phyloP scores from a whole-genome alignment of 2,329 filamentous ascomycete genomes.

The Sclerotinia sclerotiorum region DNA sequence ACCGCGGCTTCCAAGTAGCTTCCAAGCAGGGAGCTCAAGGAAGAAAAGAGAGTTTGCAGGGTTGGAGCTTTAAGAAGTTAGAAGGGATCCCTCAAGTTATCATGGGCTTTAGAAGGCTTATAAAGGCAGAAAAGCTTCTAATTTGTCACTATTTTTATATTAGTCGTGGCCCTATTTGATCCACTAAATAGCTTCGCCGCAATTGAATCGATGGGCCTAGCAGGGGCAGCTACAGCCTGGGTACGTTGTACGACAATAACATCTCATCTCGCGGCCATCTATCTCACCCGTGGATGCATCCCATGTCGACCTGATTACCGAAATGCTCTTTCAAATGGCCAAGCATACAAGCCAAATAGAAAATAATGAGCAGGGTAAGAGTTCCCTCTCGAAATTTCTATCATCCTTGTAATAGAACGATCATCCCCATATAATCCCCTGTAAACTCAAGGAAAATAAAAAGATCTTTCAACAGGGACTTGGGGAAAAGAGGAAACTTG shows the following conservation, averaged over 20 bases:
- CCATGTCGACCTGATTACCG: slow-evolving; percentile 16
- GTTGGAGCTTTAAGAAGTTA: slow-evolving; percentile 5
- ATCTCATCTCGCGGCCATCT: slow-evolving; percentile 18
- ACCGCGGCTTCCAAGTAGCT: slow-evolving; percentile 10
- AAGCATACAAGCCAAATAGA: background rate
- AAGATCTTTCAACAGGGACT: slow-evolving; percentile 14
- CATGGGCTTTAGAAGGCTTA: slow-evolving; percentile 4
- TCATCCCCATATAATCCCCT: slow-evolving; percentile 20
- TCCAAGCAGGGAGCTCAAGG: slow-evolving; percentile 6
- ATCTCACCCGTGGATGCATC: slow-evolving; percentile 17
- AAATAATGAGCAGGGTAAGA: slow-evolving; percentile 5
- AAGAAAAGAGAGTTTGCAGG: slow-evolving; percentile 7
- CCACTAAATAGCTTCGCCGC: slow-evolving; percentile 18
- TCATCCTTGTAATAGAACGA: slow-evolving; percentile 16
- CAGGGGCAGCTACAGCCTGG: slow-evolving; percentile 3
- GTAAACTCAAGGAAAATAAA: slow-evolving; percentile 19
- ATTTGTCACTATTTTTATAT: slow-evolving; percentile 23
- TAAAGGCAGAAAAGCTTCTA: slow-evolving; percentile 10
- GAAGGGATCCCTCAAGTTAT: slow-evolving; percentile 13
- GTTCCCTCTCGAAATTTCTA: slow-evolving; percentile 16
- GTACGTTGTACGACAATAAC: slow-evolving; percentile 17
- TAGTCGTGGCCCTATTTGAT: slow-evolving; percentile 17
- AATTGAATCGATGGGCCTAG: slow-evolving; percentile 15
- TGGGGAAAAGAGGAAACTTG: slow-evolving; percentile 10
- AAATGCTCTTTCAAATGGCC: slow-evolving; percentile 5